Base-by-base conservation (phyloP, 805 yeast species). In the Brettanomyces sp. region DNA sequence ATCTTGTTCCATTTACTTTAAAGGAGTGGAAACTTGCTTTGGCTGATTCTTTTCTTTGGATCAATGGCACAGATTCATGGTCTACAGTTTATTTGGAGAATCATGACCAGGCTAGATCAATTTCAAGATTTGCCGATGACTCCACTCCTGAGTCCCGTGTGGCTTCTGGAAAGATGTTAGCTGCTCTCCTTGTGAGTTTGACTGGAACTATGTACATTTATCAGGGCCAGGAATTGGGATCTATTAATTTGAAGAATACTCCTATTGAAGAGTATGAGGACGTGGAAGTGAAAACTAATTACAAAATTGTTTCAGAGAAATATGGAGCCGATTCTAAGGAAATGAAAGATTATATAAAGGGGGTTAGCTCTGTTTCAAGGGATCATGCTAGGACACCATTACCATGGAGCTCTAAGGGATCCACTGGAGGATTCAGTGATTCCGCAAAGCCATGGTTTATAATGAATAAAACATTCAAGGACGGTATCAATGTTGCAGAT, bases 141-240 rank as follows among this genome's bases (percentile, higher is more conserved):
- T 61, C 68, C 5, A 18, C 41, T 5, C 62, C 61, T 28, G 54
- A 59, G 43, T 47, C 56, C 59, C 58, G 70, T 41, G 63, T 55
- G 44, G 55, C 60, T 44, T 67, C 76, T 25, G 76, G 76, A 30
- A 77, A 77, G 59, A 58, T 76, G 56, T 56, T 77, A 50, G 67
- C 79, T n/a, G 49, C 71, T 42, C 58, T 77, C 55, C 69, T 72
- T 49, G 45, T 66, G 11, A 55, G 78, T 11, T 65, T 75, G 52
- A 70, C 77, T 28, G 82, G 83, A 41, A 76, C 82, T 13, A 58
- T 75, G 45, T 78, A 67, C 60, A 61, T 78, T 36, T 78, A 76
- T 60, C 82, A 78, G 59, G 83, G 82, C 44, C 82, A 78, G 57
- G 83, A 78, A 53, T 63, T 78, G 49, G 82, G 79, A 12, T 38